phyloP scores from a whole-genome alignment of 345 rosid genomes.

The Populus tremula region DNA sequence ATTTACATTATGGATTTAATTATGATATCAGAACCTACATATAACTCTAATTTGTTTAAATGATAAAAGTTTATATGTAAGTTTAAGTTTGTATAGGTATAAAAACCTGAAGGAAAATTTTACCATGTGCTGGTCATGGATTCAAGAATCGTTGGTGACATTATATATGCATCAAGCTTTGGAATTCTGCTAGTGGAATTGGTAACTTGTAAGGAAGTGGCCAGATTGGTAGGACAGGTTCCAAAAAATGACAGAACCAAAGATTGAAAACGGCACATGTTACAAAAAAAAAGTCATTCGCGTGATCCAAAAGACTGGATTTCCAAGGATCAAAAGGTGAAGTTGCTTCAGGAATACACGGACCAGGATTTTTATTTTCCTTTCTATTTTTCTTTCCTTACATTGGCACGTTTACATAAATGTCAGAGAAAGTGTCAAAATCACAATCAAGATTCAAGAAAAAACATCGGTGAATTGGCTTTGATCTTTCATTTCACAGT shows the following conservation, averaged over 20 bases:
- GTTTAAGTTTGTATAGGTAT: no score
- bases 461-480: neutral
- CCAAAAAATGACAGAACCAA: conserved; percentile 16
- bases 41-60: no score
- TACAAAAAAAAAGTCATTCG: conserved; percentile 20
- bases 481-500: neutral
- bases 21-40: no score
- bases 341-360: conserved; percentile 22
- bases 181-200: no score
- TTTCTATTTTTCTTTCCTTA: neutral
- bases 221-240: neutral
- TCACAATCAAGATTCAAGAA: neutral
- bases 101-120: no score
- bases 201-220: no score
- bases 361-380: neutral
- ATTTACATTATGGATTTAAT: no score
- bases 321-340: conserved; percentile 24
- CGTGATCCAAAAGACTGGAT: conserved; percentile 20
- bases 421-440: neutral
- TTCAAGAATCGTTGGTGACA: no score
- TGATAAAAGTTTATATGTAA: no score
- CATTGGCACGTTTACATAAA: neutral
- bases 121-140: no score
- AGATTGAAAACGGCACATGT: conserved; percentile 14
- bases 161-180: no score